A percentile compares a stretch with the other conserved stretches of the same genome.
Evolutionary conservation across 148 eudicot genomes (phyloP).

Genomic region (Drosera capensis): DNA sequence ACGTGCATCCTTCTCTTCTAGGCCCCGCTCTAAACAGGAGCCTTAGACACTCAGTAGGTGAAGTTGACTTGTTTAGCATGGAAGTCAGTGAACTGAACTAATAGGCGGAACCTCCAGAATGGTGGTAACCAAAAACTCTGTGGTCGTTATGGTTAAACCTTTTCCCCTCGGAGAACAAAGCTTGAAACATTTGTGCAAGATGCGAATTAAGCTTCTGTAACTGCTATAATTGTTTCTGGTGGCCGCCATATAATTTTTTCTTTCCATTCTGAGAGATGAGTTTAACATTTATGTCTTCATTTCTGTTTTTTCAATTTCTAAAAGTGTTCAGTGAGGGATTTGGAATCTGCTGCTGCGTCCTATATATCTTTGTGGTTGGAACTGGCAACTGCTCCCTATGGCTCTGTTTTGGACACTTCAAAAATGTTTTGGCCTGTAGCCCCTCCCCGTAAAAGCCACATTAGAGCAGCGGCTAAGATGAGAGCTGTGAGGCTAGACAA

Average conservation of each 20-base stretch:
- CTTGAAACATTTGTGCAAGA: no score
- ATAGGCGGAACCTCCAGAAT: no score
- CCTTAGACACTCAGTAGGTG: no score
- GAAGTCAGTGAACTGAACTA: no score
- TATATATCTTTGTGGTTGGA: conserved; percentile 82
- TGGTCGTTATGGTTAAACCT: no score
- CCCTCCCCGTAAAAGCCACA: conserved; percentile 73
- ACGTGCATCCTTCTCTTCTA: no score
- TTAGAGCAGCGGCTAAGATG: conserved; percentile 77
- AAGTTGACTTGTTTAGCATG: no score
- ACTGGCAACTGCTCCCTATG: conserved; percentile 79
- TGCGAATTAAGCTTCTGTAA: no score
- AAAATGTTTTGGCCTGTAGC: conserved; percentile 97
- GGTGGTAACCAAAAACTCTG: no score
- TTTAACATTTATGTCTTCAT: background rate
- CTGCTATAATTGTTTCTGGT: no score
- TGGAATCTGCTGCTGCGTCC: conserved; percentile 52
- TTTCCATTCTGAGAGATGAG: background rate
- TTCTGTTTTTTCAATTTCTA: background rate
- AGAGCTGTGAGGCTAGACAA: conserved; percentile 61
- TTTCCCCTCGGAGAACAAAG: no score
- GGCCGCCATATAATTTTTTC: background rate
- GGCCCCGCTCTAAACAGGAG: no score
- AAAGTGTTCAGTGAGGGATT: conserved; percentile 53
- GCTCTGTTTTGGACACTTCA: conserved; percentile 61